Base-by-base conservation (phyloP, 257 asterid genomes). In the Rhazya stricta region DNA sequence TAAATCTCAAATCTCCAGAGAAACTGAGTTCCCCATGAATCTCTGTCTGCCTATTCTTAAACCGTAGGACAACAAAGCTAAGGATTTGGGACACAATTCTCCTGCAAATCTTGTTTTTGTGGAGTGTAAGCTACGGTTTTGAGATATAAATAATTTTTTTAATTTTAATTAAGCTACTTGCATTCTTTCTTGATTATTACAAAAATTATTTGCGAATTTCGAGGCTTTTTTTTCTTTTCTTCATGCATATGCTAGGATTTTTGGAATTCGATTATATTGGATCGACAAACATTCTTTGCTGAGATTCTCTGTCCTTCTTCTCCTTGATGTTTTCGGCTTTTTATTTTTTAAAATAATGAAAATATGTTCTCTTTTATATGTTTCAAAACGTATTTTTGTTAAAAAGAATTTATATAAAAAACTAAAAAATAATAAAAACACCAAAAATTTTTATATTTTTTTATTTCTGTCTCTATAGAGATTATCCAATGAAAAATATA, bases 281-380 rank as follows among this genome's bases (percentile, higher is more conserved):
- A 66, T 75, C 67, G 56, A 67, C 79, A 76, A 76, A 76, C 67
- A 76, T 76, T 76, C 79, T 34, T 69, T 27, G 4, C 0, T 36
- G 8, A 21, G 30, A 3, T 2, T 30, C 1, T 37, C n/a, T 41
- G 1, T 18, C 13, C 1, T 13, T 43, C 0, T 43, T 68, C 0
- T 41, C 3, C 42, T 42, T 11, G 0, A 4, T 23, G 10, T 34
- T 27, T 60, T 6, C n/a, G n/a, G n/a, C n/a, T n/a, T n/a, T n/a
- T n/a, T n/a, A n/a, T n/a, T n/a, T n/a, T n/a, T n/a, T n/a, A n/a
- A n/a, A n/a, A n/a, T n/a, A n/a, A n/a, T n/a, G n/a, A n/a, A n/a
- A n/a, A n/a, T n/a, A n/a, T n/a, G n/a, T n/a, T n/a, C n/a, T n/a
- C n/a, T n/a, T n/a, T n/a, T n/a, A n/a, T n/a, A n/a, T n/a, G n/a